Conservation (phyloP, 192 early-diverging fungal genomes). For the Podila minutissima region DNA sequence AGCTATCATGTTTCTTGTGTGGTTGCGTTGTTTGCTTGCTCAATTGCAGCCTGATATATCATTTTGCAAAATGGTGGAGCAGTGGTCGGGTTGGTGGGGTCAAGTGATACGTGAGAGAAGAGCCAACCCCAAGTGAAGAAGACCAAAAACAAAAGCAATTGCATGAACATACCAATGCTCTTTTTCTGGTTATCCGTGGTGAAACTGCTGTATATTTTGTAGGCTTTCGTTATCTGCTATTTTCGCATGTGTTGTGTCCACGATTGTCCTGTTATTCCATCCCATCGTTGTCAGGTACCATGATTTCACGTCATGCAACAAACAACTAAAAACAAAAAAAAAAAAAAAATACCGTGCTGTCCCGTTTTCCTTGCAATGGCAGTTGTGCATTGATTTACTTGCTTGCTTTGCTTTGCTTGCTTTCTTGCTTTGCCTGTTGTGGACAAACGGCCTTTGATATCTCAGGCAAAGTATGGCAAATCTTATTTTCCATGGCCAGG, state of each 20-base stretch:
- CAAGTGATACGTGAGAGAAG: too few species aligned
- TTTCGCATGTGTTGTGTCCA: not conserved
- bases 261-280: not conserved
- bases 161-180: not conserved
- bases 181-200: not conserved
- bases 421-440: not conserved
- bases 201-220: not conserved
- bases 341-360: not conserved
- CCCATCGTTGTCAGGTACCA: not conserved
- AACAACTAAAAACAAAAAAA: not conserved
- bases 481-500: slow-evolving; percentile 6
- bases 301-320: too few species aligned
- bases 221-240: not conserved
- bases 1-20: too few species aligned
- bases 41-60: too few species aligned
- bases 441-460: not conserved
- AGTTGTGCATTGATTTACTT: not conserved
- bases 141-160: too few species aligned
- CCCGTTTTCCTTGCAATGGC: not conserved
- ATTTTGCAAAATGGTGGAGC: too few species aligned
- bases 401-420: not conserved
- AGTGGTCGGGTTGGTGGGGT: too few species aligned
- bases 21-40: too few species aligned
- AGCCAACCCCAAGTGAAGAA: too few species aligned
- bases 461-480: not conserved